phyloP scores from a whole-genome alignment of 768 basidiomycete genomes.

The Heimioporus sp. region DNA sequence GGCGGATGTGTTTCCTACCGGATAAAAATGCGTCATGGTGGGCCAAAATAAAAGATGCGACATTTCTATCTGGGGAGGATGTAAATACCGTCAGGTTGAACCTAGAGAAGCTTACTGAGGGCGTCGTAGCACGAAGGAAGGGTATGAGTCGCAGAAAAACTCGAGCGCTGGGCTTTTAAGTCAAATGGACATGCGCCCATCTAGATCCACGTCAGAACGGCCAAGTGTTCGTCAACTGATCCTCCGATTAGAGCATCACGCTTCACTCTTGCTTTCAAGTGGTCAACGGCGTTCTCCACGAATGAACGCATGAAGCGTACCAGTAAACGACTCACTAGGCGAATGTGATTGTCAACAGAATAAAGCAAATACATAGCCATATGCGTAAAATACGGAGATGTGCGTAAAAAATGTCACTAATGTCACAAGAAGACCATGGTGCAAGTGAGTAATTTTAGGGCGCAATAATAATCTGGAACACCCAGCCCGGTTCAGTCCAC shows the following conservation, averaged over 20 bases:
- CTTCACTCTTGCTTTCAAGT: background rate
- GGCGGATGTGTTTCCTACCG: conserved; percentile 58
- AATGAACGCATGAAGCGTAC: no score
- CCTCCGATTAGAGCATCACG: no score
- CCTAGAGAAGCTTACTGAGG: no score
- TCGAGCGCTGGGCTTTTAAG: no score
- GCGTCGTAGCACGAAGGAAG: no score
- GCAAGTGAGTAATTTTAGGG: conserved; percentile 10
- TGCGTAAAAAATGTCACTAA: conserved; percentile 14
- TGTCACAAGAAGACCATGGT: conserved; percentile 14
- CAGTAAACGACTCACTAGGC: no score
- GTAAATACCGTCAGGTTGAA: background rate
- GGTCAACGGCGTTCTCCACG: no score
- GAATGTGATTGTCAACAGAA: background rate
- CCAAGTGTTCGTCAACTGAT: no score
- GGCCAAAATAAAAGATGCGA: conserved; percentile 18
- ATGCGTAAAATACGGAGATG: conserved; percentile 27
- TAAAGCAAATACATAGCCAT: conserved; percentile 19
- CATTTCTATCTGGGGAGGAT: conserved; percentile 5
- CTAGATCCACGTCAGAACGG: background rate
- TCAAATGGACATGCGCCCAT: no score
- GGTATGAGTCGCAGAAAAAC: no score
- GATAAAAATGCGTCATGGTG: conserved; percentile 44
- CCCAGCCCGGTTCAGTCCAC: conserved; percentile 19
- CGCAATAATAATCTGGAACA: background rate